These are phyloP conservation scores for Penicillium mononematosum DNA, from an alignment of 495 filamentous ascomycete species.

Conservation along the genomic window DNA sequence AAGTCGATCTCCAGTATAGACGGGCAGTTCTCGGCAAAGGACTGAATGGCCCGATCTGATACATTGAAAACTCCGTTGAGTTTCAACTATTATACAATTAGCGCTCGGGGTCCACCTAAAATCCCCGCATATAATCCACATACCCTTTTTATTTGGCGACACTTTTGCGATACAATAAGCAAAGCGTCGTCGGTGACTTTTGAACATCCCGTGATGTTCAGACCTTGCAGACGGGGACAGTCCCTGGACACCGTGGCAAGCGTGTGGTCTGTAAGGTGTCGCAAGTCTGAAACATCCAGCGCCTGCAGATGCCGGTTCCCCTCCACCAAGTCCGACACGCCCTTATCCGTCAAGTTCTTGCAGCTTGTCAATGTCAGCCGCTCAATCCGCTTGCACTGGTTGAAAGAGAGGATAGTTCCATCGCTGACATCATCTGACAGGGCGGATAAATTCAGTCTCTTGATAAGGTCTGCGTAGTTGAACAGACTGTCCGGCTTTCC, in stretches of 20 bases:
- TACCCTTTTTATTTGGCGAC: conserved; percentile 85
- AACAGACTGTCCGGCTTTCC: conserved; percentile 70
- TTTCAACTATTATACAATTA: conserved; percentile 69
- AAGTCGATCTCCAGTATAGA: conserved; percentile 96
- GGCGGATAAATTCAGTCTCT: conserved; percentile 82
- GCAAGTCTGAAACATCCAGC: conserved; percentile 82
- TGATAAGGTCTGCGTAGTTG: conserved; percentile 80
- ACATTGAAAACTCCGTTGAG: conserved; percentile 83
- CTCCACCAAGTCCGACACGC: conserved; percentile 74
- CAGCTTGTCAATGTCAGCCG: conserved; percentile 93
- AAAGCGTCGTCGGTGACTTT: conserved; percentile 84
- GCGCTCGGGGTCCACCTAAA: not conserved
- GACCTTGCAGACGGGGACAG: conserved; percentile 81
- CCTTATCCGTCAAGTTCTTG: conserved; percentile 75
- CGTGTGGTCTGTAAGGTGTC: conserved; percentile 77
- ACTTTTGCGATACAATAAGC: conserved; percentile 75
- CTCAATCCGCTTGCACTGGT: conserved; percentile 86
- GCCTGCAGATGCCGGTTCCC: conserved; percentile 81
- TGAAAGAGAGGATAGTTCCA: conserved; percentile 79
- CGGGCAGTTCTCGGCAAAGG: conserved; percentile 83
- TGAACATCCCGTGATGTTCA: conserved; percentile 87
- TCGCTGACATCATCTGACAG: conserved; percentile 78
- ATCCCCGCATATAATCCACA: conserved; percentile 21
- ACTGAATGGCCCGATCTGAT: conserved; percentile 73
- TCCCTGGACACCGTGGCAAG: conserved; percentile 76